Conservation (phyloP, 2,329 filamentous ascomycete species). For the Claviceps africana region DNA sequence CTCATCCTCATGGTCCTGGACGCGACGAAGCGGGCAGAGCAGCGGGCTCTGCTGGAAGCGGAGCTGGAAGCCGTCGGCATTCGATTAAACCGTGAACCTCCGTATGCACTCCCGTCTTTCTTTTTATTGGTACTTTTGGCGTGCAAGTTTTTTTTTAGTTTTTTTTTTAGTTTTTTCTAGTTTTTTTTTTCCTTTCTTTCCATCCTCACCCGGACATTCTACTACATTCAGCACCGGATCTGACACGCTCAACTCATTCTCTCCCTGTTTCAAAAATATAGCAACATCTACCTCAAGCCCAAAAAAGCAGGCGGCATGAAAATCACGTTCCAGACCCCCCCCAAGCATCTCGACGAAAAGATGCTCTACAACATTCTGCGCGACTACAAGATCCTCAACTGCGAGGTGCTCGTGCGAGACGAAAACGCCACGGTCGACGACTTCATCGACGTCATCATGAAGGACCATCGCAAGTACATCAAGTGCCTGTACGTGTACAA, state of each 20-base stretch:
- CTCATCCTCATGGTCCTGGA: conserved; percentile 94
- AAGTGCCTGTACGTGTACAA: conserved; percentile 94
- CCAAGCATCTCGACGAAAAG: conserved; percentile 88
- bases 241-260: neutral
- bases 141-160: neutral
- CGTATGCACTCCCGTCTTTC: conserved; percentile 36
- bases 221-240: neutral
- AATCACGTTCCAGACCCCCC: conserved; percentile 83
- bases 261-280: conserved; percentile 18
- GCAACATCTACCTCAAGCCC: conserved; percentile 90
- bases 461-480: conserved; percentile 97
- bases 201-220: neutral
- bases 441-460: conserved; percentile 99
- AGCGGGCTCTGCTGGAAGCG: conserved; percentile 74
- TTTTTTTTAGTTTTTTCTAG: neutral
- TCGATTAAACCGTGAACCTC: conserved; percentile 77
- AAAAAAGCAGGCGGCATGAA: conserved; percentile 98
- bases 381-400: conserved; percentile 98
- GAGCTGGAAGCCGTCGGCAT: conserved; percentile 95
- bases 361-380: conserved; percentile 96
- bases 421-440: conserved; percentile 94
- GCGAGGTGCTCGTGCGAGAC: conserved; percentile 87
- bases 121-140: conserved; percentile 3
- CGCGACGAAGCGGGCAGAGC: conserved; percentile 91
- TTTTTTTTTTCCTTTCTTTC: neutral